Evolutionary conservation across 805 yeast species (phyloP).

Genomic region (Grigorovia jiainica): DNA sequence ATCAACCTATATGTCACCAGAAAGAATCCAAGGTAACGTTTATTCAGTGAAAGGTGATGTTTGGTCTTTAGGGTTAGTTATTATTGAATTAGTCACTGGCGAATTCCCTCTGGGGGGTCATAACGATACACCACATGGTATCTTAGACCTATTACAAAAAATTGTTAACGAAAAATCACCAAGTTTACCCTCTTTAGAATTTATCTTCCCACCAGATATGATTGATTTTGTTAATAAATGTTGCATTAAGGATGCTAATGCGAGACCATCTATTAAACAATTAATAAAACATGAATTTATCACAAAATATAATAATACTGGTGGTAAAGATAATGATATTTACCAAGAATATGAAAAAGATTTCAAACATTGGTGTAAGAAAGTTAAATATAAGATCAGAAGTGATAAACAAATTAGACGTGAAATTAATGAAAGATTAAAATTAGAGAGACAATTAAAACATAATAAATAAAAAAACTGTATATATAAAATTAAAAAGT

Average conservation of each 20-base stretch:
- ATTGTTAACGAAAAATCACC: constrained; percentile 94
- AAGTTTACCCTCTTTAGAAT: constrained; percentile 35
- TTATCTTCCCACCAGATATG: constrained; percentile 34
- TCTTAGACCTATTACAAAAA: constrained; percentile 80
- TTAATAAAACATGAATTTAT: constrained; percentile 38
- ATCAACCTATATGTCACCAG: constrained; percentile 96
- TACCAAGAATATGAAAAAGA: no score
- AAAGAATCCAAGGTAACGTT: constrained; percentile 87
- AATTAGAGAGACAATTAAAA: constrained; percentile 21
- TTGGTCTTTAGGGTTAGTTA: constrained; percentile 91
- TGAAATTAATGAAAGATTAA: constrained; percentile 24
- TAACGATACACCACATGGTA: constrained; percentile 66
- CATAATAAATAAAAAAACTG: constrained; percentile 2
- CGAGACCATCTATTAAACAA: constrained; percentile 66
- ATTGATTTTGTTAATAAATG: constrained; percentile 68
- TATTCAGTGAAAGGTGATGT: constrained; percentile 95
- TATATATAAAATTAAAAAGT: no score
- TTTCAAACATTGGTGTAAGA: constrained; percentile 36
- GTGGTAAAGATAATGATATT: constrained; percentile 17
- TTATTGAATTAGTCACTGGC: constrained; percentile 83
- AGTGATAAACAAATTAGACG: constrained; percentile 25
- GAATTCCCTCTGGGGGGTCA: constrained; percentile 62
- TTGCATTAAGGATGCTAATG: constrained; percentile 55
- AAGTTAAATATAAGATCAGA: constrained; percentile 24
- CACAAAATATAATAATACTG: constrained; percentile 23